phyloP scores from a whole-genome alignment of 2,329 filamentous ascomycete genomes.

The Neofusicoccum kwambonambiense region DNA sequence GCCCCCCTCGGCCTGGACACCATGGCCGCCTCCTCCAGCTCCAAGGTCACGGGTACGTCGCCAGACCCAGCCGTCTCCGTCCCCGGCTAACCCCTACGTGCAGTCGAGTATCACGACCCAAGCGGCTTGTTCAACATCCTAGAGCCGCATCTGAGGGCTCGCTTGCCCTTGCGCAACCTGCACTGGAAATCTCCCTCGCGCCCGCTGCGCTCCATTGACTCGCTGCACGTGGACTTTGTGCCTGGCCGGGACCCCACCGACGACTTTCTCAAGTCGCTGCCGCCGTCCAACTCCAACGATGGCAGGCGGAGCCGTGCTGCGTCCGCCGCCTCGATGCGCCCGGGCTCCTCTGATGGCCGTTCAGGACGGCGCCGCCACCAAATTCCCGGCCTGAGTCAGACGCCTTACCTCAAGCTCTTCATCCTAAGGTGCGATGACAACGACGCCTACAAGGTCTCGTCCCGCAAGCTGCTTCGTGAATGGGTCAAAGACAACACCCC shows the following conservation, averaged over 20 bases:
- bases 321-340: conserved; percentile 20
- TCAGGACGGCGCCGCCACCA: conserved; percentile 75
- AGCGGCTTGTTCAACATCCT: conserved; percentile 82
- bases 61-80: conserved; percentile 1
- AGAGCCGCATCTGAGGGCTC: conserved; percentile 71
- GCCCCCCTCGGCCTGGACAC: conserved; percentile 15
- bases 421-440: conserved; percentile 93
- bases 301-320: conserved; percentile 18
- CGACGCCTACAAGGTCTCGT: conserved; percentile 82
- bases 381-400: conserved; percentile 88
- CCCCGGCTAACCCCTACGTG: conserved; percentile 23
- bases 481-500: conserved; percentile 82
- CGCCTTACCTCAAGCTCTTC: conserved; percentile 89
- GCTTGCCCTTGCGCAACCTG: conserved; percentile 83
- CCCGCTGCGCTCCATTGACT: conserved; percentile 88
- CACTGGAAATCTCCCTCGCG: conserved; percentile 96
- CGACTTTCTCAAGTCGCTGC: conserved; percentile 24
- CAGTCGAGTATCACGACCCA: conserved; percentile 96
- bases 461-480: conserved; percentile 76
- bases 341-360: conserved; percentile 25
- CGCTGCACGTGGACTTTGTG: conserved; percentile 86
- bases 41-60: conserved; percentile 50
- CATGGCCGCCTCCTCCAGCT: conserved; percentile 46
- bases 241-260: conserved; percentile 52
- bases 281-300: conserved; percentile 1